Evolutionary conservation across 768 basidiomycete species (phyloP).

Genomic region (Lactarius sp.): DNA sequence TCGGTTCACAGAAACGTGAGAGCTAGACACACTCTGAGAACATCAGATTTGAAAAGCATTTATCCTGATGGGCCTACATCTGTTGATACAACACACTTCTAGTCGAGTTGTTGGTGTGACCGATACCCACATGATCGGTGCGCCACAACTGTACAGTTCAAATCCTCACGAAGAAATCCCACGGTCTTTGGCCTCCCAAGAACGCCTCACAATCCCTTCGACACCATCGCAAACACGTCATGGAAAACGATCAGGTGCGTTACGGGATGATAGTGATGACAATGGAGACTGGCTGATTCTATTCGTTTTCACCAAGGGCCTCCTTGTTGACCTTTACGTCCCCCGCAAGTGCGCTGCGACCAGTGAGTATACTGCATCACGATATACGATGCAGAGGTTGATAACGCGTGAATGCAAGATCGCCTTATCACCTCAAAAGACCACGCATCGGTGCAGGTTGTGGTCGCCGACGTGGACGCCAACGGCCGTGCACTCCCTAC

Average conservation of each 20-base stretch:
- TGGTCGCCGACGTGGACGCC: conserved; percentile 90
- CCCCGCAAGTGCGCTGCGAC: conserved; percentile 99
- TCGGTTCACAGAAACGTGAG: no score
- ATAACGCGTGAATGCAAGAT: conserved; percentile 46
- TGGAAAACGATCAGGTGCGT: conserved; percentile 90
- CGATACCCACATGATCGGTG: no score
- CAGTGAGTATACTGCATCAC: conserved; percentile 52
- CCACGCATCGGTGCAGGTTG: conserved; percentile 97
- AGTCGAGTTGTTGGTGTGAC: no score
- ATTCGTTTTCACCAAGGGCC: conserved; percentile 54
- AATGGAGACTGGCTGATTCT: background rate
- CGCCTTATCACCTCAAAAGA: conserved; percentile 99
- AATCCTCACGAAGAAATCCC: background rate
- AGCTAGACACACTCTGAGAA: no score
- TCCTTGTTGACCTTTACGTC: conserved; percentile 99
- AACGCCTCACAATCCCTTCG: background rate
- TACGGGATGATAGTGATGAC: background rate
- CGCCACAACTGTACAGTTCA: conserved; percentile 27
- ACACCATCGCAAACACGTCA: conserved; percentile 34
- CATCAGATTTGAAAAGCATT: no score
- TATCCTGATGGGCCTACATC: no score
- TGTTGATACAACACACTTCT: no score
- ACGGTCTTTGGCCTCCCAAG: background rate
- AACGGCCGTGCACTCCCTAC: conserved; percentile 74
- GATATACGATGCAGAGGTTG: background rate